Evolutionary conservation across 768 basidiomycete species (phyloP), one percentile per base, ranked within the genome.

Genomic region (Chiua virens): DNA sequence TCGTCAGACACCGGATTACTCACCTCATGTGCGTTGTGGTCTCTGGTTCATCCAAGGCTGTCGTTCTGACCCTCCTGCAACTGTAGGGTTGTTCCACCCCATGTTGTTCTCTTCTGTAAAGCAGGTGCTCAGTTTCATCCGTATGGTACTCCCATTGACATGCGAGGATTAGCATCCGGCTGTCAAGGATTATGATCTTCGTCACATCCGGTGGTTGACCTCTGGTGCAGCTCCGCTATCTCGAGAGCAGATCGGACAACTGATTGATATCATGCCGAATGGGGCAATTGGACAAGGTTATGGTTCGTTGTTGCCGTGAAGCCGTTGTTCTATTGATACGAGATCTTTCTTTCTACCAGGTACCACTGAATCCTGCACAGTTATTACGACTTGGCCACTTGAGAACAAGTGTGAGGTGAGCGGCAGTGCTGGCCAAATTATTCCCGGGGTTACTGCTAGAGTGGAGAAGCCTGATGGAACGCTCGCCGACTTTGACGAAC

Each of bases 191-290:
- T 71, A 72, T 46, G 71, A 77, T 54, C 56, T 76, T 46, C 56
- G 66, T 70, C 68, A 79, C n/a, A 55, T 71, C 30, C 63, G 63
- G 39, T 70, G 64, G 55, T 54, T 71, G 43, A 72, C 69, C 48
- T 64, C 59, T 57, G 83, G 83, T 21, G 84, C 85, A 22, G 85
- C 83, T 8, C 84, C 85, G 39, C 72, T 85, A 40, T 75, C 80
- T 1, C 55, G 64, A 27, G 78, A 82, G 54, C 59, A 81, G n/a
- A 80, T 76, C 54, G 62, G 71, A 30, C 73, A 73, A 55, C 67
- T 83, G 22, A 60, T 62, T 17, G 63, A 72, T 35, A 54, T 78
- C 30, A 75, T 85, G 30, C 84, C 84, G 0, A 56, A 71, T 15
- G 74, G 75, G 2, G 68, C 70, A 48, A 73, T 85, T n/a, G 82